These are phyloP conservation scores for Macrocybe gigantea DNA, from an alignment of 768 basidiomycete species.

Conservation along the genomic window DNA sequence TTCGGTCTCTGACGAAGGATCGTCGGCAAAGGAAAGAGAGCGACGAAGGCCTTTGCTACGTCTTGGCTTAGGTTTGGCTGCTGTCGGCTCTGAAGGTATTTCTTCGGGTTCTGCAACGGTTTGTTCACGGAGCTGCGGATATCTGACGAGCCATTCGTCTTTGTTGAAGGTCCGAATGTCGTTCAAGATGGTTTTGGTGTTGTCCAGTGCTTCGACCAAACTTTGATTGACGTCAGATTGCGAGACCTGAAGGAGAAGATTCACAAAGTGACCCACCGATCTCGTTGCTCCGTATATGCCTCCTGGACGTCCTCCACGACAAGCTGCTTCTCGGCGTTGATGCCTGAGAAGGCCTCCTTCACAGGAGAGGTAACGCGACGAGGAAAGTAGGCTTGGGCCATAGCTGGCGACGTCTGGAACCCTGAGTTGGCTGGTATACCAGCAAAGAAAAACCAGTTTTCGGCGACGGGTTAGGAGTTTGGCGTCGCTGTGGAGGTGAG, in stretches of 20 bases:
- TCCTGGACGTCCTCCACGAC: constrained; percentile 72
- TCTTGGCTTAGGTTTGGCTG: constrained; percentile 13
- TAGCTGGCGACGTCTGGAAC: constrained; percentile 13
- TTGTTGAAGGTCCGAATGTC: constrained; percentile 80
- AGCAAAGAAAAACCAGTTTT: neutral
- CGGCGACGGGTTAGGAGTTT: no score
- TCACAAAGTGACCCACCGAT: constrained; percentile 45
- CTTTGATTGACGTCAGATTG: constrained; percentile 29
- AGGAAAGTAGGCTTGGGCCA: constrained; percentile 39
- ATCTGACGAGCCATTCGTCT: constrained; percentile 82
- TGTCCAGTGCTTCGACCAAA: constrained; percentile 71
- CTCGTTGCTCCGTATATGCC: constrained; percentile 68
- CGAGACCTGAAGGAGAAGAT: neutral
- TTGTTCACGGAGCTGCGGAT: constrained; percentile 67
- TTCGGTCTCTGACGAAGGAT: constrained; percentile 61
- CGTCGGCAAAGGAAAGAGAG: constrained; percentile 82
- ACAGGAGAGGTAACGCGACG: constrained; percentile 28
- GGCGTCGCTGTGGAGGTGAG: constrained; percentile 5
- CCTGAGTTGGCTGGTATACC: constrained; percentile 1
- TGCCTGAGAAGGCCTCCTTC: constrained; percentile 22
- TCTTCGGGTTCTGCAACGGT: constrained; percentile 16
- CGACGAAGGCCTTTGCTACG: constrained; percentile 45
- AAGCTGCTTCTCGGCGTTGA: constrained; percentile 36
- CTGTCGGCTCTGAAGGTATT: constrained; percentile 13
- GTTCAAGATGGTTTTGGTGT: constrained; percentile 59